Base-by-base conservation (phyloP, 768 basidiomycete species). In the Infundibulicybe gibba region DNA sequence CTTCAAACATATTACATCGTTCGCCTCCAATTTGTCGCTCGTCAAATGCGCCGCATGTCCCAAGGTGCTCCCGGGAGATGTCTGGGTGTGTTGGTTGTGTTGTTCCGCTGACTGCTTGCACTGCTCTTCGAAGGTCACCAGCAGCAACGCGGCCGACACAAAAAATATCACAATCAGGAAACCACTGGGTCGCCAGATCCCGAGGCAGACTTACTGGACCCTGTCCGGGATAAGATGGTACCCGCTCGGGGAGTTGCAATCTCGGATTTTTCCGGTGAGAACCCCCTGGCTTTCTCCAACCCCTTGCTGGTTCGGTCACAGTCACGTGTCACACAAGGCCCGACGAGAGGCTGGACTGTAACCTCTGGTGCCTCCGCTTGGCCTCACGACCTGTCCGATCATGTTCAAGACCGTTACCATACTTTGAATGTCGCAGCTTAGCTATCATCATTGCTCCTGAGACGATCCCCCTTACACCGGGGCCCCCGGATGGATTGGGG, bases 121-220 rank as follows among this genome's bases (percentile, higher is more conserved):
- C 90, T 9, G 97, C 95, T 44, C 97, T 79, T 57, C 91, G 86
- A 40, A 99, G 76, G 65, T 99, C 97, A 33, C 78, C 90, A 5
- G 86, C 83, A 32, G 85, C 78, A 33, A 99, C 97, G 44, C 97
- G 90, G 34, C 97, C 97, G 49, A 97, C 97, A 56, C 97, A 98
- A 76, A 99, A 99, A 60, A 99, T 97, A 61, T 94, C 87, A 32
- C 97, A 84, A 70, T 98, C 97, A 35, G 97, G 95, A 62, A 99
- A 99, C 88, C 94, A 99, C 62, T 98, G 97, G 3, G 97, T 98
- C 1, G 97, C 97, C 34, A 99, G 76, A 71, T 99, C 97, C 25
- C 97, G n/a, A n/a, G n/a, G n/a, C n/a, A n/a, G n/a, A n/a, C n/a
- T n/a, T n/a, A n/a, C n/a, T n/a, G n/a, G n/a, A n/a, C n/a, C n/a